Percentiles rank a stretch among this genome's conserved stretches.
Evolutionary conservation across 2,329 filamentous ascomycete species (phyloP).

Genomic region (Pseudocercospora macadamiae): DNA sequence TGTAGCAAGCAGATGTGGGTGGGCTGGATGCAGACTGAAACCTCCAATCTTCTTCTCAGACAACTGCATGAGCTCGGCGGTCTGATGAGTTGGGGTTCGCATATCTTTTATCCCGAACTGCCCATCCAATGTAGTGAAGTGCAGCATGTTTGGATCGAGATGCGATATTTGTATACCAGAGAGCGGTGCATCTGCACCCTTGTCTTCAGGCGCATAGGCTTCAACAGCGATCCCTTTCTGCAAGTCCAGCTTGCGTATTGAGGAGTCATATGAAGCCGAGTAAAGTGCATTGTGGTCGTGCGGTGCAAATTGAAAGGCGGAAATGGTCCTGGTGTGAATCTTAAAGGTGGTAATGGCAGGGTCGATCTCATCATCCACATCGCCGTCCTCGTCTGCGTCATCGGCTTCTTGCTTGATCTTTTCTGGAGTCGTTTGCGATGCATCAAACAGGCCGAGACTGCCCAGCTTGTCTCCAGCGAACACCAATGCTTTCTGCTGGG

Average conservation of each 20-base stretch:
- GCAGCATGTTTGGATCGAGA: slow-evolving; percentile 71
- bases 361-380: slow-evolving; percentile 66
- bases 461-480: slow-evolving; percentile 96
- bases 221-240: slow-evolving; percentile 78
- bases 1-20: slow-evolving; percentile 82
- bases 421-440: slow-evolving; percentile 65
- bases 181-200: slow-evolving; percentile 73
- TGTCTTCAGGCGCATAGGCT: slow-evolving; percentile 74
- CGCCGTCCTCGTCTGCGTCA: slow-evolving; percentile 69
- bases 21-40: slow-evolving; percentile 78
- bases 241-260: slow-evolving; percentile 84
- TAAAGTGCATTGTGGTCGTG: slow-evolving; percentile 75
- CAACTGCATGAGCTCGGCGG: slow-evolving; percentile 69
- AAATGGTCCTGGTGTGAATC: slow-evolving; percentile 84
- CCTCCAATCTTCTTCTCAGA: slow-evolving; percentile 95
- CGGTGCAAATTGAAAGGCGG: slow-evolving; percentile 77
- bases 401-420: slow-evolving; percentile 48
- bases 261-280: slow-evolving; percentile 89
- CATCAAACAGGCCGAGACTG: slow-evolving; percentile 87
- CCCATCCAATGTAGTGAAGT: slow-evolving; percentile 86
- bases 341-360: slow-evolving; percentile 90
- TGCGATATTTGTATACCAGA: slow-evolving; percentile 80
- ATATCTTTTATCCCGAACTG: slow-evolving; percentile 80
- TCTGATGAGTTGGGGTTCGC: slow-evolving; percentile 59
- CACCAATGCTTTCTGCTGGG: slow-evolving; percentile 78